Percentiles rank a stretch among this genome's conserved stretches.
phyloP scores from a whole-genome alignment of 495 filamentous ascomycete genomes.

The Daldinia bambusicola region DNA sequence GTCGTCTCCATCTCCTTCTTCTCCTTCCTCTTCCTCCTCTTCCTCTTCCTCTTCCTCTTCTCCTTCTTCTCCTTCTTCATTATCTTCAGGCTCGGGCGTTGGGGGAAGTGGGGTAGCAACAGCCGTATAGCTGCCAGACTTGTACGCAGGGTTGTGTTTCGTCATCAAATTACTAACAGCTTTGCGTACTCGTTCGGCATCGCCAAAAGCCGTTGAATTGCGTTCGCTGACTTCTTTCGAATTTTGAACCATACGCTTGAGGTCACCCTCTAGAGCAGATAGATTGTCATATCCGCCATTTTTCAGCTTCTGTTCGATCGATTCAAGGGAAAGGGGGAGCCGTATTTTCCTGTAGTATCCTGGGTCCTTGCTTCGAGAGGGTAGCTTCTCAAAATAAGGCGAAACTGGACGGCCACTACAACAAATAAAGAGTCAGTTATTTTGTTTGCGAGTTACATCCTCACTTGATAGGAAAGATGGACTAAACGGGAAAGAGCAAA shows the following conservation, averaged over 20 bases:
- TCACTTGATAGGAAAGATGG: not conserved
- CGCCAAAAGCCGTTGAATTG: slow-evolving; percentile 71
- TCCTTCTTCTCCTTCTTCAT: slow-evolving; percentile 42
- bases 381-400: slow-evolving; percentile 75
- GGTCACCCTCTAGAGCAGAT: slow-evolving; percentile 73
- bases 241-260: slow-evolving; percentile 81
- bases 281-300: slow-evolving; percentile 70
- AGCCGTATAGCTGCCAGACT: slow-evolving; percentile 66
- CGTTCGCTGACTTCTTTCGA: slow-evolving; percentile 78
- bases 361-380: slow-evolving; percentile 68
- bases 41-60: slow-evolving; percentile 47
- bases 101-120: slow-evolving; percentile 71
- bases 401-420: slow-evolving; percentile 73
- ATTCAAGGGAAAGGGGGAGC: slow-evolving; percentile 79
- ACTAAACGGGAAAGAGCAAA: not conserved
- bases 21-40: slow-evolving; percentile 39
- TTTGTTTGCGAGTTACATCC: slow-evolving; percentile 13
- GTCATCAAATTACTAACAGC: slow-evolving; percentile 79
- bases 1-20: slow-evolving; percentile 47
- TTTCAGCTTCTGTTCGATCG: slow-evolving; percentile 75
- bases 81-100: slow-evolving; percentile 48
- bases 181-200: slow-evolving; percentile 80
- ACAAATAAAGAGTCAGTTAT: slow-evolving; percentile 26
- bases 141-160: slow-evolving; percentile 78
- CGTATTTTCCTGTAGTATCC: slow-evolving; percentile 78